Conservation (phyloP, 2,329 filamentous ascomycete genomes). For the Fusarium stilboides region DNA sequence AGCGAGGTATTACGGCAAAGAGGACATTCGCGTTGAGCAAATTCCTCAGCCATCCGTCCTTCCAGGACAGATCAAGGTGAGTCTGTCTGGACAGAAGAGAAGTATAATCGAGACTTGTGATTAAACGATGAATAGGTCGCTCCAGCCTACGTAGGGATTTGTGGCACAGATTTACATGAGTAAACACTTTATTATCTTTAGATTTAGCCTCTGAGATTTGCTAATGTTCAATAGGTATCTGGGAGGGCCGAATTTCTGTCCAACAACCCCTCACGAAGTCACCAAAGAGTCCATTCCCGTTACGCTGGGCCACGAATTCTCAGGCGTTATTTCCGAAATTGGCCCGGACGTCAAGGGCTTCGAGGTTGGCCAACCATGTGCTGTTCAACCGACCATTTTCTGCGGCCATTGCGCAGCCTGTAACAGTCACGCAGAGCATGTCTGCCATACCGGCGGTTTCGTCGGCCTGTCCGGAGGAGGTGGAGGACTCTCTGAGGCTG, state of each 20-base stretch:
- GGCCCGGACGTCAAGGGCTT: constrained; percentile 65
- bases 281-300: constrained; percentile 71
- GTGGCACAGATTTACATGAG: constrained; percentile 57
- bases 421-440: constrained; percentile 66
- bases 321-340: constrained; percentile 71
- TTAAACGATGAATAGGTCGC: constrained; percentile 36
- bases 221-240: constrained; percentile 24
- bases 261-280: constrained; percentile 70
- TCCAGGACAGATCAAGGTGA: constrained; percentile 63
- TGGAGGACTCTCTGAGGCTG: constrained; percentile 69
- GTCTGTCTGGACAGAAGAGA: fast-evolving
- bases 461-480: constrained; percentile 60
- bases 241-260: constrained; percentile 54
- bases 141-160: constrained; percentile 64
- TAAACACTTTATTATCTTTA: constrained; percentile 1
- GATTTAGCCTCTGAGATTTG: too few relatives aligned
- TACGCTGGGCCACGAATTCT: constrained; percentile 76
- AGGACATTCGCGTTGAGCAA: constrained; percentile 69
- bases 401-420: constrained; percentile 72
- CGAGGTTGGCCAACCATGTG: constrained; percentile 69
- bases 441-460: constrained; percentile 64
- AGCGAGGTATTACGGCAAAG: constrained; percentile 68
- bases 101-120: too few relatives aligned
- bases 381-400: constrained; percentile 72
- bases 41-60: constrained; percentile 63